Conservation (phyloP, 352 stramenopile genomes). For the Pythium diclinum region DNA sequence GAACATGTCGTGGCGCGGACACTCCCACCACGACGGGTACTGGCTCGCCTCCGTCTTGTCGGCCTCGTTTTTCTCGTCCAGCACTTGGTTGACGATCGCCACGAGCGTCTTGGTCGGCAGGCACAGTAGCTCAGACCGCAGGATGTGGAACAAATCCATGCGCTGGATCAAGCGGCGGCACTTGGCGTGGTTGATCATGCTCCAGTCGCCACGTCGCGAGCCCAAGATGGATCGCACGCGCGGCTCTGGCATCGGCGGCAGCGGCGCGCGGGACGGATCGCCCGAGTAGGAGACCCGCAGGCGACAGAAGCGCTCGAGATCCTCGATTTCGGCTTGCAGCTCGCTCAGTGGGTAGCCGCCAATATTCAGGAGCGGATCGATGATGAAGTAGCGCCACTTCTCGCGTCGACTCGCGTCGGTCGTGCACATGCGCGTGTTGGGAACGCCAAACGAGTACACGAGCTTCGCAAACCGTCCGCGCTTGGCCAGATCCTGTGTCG, state of each 20-base stretch:
- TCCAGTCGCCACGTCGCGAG: slow-evolving; percentile 57
- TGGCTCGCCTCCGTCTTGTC: slow-evolving; percentile 14
- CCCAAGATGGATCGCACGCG: slow-evolving; percentile 60
- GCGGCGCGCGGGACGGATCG: neutral
- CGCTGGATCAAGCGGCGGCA: slow-evolving; percentile 65
- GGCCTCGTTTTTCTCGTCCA: slow-evolving; percentile 29
- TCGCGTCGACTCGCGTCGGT: slow-evolving; percentile 43
- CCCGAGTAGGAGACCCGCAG: slow-evolving; percentile 21
- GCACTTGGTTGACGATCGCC: slow-evolving; percentile 50
- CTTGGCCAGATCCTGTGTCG: slow-evolving; percentile 22
- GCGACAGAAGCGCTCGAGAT: slow-evolving; percentile 64
- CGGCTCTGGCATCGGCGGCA: slow-evolving; percentile 9
- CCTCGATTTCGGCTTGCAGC: slow-evolving; percentile 48
- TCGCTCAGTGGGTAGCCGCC: slow-evolving; percentile 38
- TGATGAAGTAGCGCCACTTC: slow-evolving; percentile 81
- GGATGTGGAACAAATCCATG: slow-evolving; percentile 76
- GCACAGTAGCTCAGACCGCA: slow-evolving; percentile 69
- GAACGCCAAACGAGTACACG: slow-evolving; percentile 73
- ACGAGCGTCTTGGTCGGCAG: slow-evolving; percentile 60
- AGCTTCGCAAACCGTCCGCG: slow-evolving; percentile 78
- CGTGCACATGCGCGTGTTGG: slow-evolving; percentile 60
- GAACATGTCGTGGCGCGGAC: slow-evolving; percentile 71
- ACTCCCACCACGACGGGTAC: slow-evolving; percentile 75
- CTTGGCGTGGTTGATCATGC: slow-evolving; percentile 47
- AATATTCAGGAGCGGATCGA: slow-evolving; percentile 49